Percentiles rank a stretch among this genome's conserved stretches.
Evolutionary conservation across 495 filamentous ascomycete genomes (phyloP).

Genomic region (Hapsidospora chrysogenum): DNA sequence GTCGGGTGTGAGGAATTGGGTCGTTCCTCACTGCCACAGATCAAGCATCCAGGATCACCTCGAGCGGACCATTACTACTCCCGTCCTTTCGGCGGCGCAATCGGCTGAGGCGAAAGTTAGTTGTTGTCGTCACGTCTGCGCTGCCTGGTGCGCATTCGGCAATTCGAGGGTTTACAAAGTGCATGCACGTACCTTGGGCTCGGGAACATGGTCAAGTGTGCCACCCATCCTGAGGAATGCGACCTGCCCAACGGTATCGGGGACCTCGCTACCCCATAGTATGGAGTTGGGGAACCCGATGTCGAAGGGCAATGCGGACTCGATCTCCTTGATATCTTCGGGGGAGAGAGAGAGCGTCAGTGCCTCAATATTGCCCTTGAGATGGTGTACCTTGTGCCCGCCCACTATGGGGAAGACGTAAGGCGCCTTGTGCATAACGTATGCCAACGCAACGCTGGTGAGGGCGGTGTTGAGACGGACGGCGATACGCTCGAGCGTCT

Average conservation of each 20-base stretch:
- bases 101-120: conserved; percentile 6
- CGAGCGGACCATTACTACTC: conserved; percentile 13
- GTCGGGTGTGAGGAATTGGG: too few relatives aligned
- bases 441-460: conserved; percentile 51
- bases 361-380: conserved; percentile 54
- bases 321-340: conserved; percentile 50
- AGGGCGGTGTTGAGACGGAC: conserved; percentile 31
- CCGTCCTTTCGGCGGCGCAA: conserved; percentile 11
- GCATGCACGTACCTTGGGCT: conserved; percentile 7
- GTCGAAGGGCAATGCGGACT: conserved; percentile 42
- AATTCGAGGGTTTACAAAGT: background rate
- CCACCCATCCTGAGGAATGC: conserved; percentile 25
- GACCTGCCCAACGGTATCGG: conserved; percentile 23
- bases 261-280: conserved; percentile 21
- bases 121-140: background rate
- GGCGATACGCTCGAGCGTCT: conserved; percentile 41
- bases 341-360: conserved; percentile 35
- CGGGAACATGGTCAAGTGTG: conserved; percentile 25
- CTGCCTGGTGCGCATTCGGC: background rate
- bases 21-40: too few relatives aligned
- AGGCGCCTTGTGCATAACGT: conserved; percentile 55
- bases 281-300: conserved; percentile 43
- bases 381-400: conserved; percentile 36
- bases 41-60: background rate
- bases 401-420: conserved; percentile 68